Evolutionary conservation across 1,139 yeast genomes (phyloP).

Genomic region (Taphrina betulina): DNA sequence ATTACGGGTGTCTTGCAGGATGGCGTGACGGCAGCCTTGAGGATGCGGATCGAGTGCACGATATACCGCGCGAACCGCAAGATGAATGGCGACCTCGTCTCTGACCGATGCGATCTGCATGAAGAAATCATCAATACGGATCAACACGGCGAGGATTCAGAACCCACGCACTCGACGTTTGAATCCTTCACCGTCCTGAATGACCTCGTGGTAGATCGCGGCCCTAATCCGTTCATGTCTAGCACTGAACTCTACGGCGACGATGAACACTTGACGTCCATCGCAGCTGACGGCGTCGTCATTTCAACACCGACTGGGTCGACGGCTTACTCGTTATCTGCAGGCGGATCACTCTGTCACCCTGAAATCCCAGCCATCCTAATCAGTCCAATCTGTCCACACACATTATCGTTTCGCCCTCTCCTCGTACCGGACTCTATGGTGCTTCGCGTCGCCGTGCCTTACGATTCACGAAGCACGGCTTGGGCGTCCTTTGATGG

Average conservation of each 20-base stretch:
- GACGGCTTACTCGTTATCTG: constrained; percentile 80
- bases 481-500: constrained; percentile 86
- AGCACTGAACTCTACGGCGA: constrained; percentile 76
- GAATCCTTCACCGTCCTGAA: constrained; percentile 65
- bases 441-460: constrained; percentile 66
- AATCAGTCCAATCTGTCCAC: constrained; percentile 48
- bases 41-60: constrained; percentile 78
- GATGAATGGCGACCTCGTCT: constrained; percentile 31
- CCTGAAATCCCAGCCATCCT: constrained; percentile 50
- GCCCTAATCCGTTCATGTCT: constrained; percentile 76
- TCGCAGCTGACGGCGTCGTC: constrained; percentile 83
- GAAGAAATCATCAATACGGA: constrained; percentile 39
- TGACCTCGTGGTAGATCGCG: constrained; percentile 81
- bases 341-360: constrained; percentile 87
- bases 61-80: constrained; percentile 50
- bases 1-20: constrained; percentile 57
- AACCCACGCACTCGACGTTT: constrained; percentile 38
- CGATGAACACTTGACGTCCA: constrained; percentile 71
- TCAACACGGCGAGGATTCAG: constrained; percentile 39
- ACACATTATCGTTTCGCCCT: constrained; percentile 80
- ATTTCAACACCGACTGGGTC: constrained; percentile 90
- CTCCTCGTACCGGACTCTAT: constrained; percentile 71
- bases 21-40: constrained; percentile 65
- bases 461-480: constrained; percentile 61
- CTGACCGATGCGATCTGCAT: constrained; percentile 38